Conservation (phyloP, 148 eudicot genomes). For the Vaccinium corymbosum region DNA sequence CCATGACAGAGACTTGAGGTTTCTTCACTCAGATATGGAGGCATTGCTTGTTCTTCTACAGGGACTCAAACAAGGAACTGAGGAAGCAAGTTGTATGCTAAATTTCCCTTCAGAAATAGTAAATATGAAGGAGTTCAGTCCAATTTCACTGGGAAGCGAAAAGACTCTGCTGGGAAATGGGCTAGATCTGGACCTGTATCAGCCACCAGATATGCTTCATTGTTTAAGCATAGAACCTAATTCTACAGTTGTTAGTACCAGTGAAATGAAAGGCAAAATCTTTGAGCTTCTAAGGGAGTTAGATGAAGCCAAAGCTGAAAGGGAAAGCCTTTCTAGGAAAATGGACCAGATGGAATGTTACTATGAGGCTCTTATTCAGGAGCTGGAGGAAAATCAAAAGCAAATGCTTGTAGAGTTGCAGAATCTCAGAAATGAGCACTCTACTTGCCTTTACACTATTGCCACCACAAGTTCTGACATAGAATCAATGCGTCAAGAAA, state of each 20-base stretch:
- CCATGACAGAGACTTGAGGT: constrained; percentile 50
- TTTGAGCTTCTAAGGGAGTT: constrained; percentile 73
- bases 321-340: constrained; percentile 60
- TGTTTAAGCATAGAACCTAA: constrained; percentile 42
- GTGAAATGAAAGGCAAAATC: constrained; percentile 62
- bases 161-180: constrained; percentile 38
- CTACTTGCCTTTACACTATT: constrained; percentile 66
- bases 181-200: constrained; percentile 72
- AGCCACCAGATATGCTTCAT: constrained; percentile 69
- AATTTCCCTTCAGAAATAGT: constrained; percentile 25
- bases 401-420: constrained; percentile 81
- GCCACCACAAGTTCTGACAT: constrained; percentile 64
- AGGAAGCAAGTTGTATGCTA: constrained; percentile 25
- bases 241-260: constrained; percentile 40
- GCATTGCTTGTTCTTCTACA: constrained; percentile 41
- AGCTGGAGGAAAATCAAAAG: constrained; percentile 93
- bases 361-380: constrained; percentile 93
- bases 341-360: constrained; percentile 97
- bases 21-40: constrained; percentile 62
- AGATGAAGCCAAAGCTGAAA: constrained; percentile 72
- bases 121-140: constrained; percentile 25
- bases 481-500: constrained; percentile 72
- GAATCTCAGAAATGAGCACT: constrained; percentile 79
- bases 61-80: constrained; percentile 51
- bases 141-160: constrained; percentile 27